Conservation (phyloP, 1,284 basidiomycete species). For the Abortiporus biennis region DNA sequence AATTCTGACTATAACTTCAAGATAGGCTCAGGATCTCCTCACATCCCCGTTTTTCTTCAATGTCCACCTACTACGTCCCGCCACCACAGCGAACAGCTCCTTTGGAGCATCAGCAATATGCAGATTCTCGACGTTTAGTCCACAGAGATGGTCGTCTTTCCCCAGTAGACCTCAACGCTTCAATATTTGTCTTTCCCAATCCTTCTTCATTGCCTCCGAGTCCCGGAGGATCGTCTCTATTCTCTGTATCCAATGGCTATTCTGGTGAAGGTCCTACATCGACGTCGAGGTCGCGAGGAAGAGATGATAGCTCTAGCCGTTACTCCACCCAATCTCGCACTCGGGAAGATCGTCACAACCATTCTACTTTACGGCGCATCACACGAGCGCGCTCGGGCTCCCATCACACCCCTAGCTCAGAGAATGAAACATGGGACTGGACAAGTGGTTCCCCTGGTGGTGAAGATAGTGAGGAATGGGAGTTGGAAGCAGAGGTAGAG, state of each 20-base stretch:
- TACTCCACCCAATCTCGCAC: background rate
- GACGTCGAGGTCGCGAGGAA: constrained; percentile 5
- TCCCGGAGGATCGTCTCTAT: constrained; percentile 19
- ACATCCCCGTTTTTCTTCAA: no score
- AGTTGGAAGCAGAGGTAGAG: constrained; percentile 22
- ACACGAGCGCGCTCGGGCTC: background rate
- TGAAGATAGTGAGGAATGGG: constrained; percentile 16
- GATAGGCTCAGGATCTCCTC: no score
- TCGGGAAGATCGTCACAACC: background rate
- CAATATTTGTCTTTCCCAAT: constrained; percentile 31
- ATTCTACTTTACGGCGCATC: background rate
- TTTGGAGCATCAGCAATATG: constrained; percentile 1
- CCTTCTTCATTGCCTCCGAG: constrained; percentile 22
- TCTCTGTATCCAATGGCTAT: constrained; percentile 22
- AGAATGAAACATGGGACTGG: constrained; percentile 26
- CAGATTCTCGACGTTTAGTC: background rate
- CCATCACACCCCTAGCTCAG: constrained; percentile 2
- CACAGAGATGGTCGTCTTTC: background rate
- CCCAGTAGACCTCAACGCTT: constrained; percentile 13
- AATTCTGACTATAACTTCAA: no score
- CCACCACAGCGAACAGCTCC: constrained; percentile 8
- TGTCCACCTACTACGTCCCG: constrained; percentile 20
- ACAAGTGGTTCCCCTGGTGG: constrained; percentile 11
- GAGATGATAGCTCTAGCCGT: constrained; percentile 6
- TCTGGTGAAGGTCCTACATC: constrained; percentile 6